phyloP scores from a whole-genome alignment of 2,329 filamentous ascomycete genomes.

The Hypoxylon sp. region DNA sequence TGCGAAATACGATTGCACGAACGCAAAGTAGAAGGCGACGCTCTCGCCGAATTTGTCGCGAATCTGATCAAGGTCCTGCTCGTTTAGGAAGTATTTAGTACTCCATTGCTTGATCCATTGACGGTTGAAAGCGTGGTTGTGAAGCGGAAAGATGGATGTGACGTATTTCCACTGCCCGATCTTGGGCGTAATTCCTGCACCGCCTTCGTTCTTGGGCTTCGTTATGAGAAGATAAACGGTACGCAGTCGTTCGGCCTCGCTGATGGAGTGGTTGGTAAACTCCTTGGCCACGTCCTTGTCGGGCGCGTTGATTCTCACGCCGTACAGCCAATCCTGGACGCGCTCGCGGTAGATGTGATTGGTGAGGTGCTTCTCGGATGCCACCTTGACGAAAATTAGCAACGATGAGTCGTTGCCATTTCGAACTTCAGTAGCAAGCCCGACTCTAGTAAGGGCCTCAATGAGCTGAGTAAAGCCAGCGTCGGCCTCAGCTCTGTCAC shows the following conservation, averaged over 20 bases:
- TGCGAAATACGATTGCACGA: conserved; percentile 89
- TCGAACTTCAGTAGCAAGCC: conserved; percentile 89
- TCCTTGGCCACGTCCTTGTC: conserved; percentile 76
- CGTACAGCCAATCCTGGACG: conserved; percentile 93
- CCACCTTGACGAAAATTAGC: conserved; percentile 85
- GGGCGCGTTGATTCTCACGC: conserved; percentile 82
- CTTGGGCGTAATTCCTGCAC: conserved; percentile 80
- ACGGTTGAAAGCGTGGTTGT: conserved; percentile 81
- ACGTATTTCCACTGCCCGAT: conserved; percentile 79
- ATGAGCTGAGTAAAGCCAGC: conserved; percentile 83
- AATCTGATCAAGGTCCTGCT: conserved; percentile 78
- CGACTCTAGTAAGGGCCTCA: conserved; percentile 78
- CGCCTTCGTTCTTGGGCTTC: conserved; percentile 78
- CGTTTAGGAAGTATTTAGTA: conserved; percentile 75
- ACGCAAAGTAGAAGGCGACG: conserved; percentile 96
- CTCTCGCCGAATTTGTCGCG: conserved; percentile 82
- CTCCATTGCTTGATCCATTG: conserved; percentile 81
- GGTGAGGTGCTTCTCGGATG: conserved; percentile 78
- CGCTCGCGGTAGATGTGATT: conserved; percentile 88
- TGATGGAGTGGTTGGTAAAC: conserved; percentile 80
- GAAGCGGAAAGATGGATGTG: conserved; percentile 80
- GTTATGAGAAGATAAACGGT: conserved; percentile 89
- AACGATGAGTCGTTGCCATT: conserved; percentile 80
- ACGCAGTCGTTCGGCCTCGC: conserved; percentile 87
- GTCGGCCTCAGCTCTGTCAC: conserved; percentile 74